Evolutionary conservation across 805 yeast genomes (phyloP).

Genomic region (Yarrowia bubula): DNA sequence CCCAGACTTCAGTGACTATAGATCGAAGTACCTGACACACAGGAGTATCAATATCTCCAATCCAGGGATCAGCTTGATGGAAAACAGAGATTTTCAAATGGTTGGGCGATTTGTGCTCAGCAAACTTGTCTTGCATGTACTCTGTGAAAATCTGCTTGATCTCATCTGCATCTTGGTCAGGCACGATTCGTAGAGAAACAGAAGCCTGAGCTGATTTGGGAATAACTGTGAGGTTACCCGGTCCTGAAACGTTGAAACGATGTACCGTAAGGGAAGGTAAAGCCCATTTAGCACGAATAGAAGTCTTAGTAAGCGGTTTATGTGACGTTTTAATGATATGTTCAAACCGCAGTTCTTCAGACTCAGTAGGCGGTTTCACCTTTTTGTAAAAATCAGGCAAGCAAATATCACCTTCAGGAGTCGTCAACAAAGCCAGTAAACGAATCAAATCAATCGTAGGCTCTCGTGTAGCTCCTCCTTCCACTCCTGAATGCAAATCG

Average conservation of each 20-base stretch:
- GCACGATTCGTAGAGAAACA: slow-evolving; percentile 82
- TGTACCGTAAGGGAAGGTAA: slow-evolving; percentile 87
- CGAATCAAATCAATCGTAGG: slow-evolving; percentile 85
- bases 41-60: slow-evolving; percentile 76
- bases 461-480: slow-evolving; percentile 87
- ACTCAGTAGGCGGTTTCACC: slow-evolving; percentile 54
- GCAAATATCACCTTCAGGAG: slow-evolving; percentile 52
- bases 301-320: slow-evolving; percentile 35
- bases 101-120: slow-evolving; percentile 56
- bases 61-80: slow-evolving; percentile 95
- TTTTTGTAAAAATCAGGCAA: slow-evolving; percentile 72
- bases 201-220: slow-evolving; percentile 77
- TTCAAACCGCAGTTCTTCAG: slow-evolving; percentile 61
- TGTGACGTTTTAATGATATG: slow-evolving; percentile 51
- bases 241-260: slow-evolving; percentile 81
- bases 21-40: slow-evolving; percentile 66
- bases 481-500: slow-evolving; percentile 94
- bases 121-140: slow-evolving; percentile 51
- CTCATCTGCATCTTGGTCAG: slow-evolving; percentile 69
- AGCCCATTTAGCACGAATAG: slow-evolving; percentile 60
- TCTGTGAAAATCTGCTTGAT: slow-evolving; percentile 52
- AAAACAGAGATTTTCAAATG: slow-evolving; percentile 57
- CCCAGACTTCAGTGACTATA: slow-evolving; percentile 72
- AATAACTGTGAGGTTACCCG: slow-evolving; percentile 83
- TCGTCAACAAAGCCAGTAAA: slow-evolving; percentile 61